phyloP scores from a whole-genome alignment of 352 stramenopile species.

The Phytopythium litorale region DNA sequence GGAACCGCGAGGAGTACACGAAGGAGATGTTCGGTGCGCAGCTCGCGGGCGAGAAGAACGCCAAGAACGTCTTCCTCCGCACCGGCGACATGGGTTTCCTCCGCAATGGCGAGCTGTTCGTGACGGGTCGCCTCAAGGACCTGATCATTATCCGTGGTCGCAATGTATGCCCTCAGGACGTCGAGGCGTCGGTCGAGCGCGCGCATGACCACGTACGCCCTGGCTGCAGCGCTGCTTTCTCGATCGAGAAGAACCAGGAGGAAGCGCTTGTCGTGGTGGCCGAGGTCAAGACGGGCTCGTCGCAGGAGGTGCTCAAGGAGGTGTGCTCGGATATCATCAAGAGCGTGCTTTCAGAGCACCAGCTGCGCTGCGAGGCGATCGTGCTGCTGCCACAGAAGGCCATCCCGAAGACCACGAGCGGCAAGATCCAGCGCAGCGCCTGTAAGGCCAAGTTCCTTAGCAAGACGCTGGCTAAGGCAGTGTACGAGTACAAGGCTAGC shows the following conservation, averaged over 20 bases:
- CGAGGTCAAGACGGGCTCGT: constrained; percentile 63
- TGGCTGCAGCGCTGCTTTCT: constrained; percentile 75
- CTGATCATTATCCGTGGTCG: constrained; percentile 83
- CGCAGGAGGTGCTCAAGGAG: constrained; percentile 41
- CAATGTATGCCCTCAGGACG: constrained; percentile 74
- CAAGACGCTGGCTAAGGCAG: constrained; percentile 37
- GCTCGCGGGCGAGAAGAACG: constrained; percentile 37
- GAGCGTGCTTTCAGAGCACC: constrained; percentile 59
- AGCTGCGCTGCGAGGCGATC: constrained; percentile 66
- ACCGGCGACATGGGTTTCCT: constrained; percentile 81
- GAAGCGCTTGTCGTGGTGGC: constrained; percentile 75
- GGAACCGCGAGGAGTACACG: constrained; percentile 63
- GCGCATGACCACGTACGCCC: constrained; percentile 66
- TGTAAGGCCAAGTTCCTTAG: constrained; percentile 55
- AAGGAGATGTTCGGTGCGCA: constrained; percentile 64
- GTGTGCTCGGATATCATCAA: constrained; percentile 70
- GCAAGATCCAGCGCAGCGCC: constrained; percentile 78
- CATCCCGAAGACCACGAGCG: constrained; percentile 83
- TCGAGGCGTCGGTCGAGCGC: constrained; percentile 64
- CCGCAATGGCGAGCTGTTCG: constrained; percentile 59
- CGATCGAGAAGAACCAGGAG: constrained; percentile 73
- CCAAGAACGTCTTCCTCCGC: constrained; percentile 38
- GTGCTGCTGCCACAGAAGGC: constrained; percentile 67
- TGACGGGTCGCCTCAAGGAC: constrained; percentile 76
- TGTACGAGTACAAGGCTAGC: constrained; percentile 51